These are phyloP conservation scores for Exophiala xenobiotica DNA, from an alignment of 2,329 filamentous ascomycete genomes.

Conservation along the genomic window DNA sequence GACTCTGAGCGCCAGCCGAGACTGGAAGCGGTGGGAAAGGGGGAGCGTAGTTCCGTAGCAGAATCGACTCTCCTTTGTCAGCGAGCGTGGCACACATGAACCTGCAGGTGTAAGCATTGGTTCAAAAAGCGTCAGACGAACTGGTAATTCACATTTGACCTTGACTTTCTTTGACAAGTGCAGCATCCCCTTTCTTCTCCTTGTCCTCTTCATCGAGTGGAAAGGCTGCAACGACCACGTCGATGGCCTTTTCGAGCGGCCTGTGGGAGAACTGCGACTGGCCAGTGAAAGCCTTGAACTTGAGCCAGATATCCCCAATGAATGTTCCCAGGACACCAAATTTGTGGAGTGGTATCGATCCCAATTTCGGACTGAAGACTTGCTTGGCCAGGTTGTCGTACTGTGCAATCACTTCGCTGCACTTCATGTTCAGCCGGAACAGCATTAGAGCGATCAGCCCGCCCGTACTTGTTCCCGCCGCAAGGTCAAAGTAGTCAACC, in stretches of 20 bases:
- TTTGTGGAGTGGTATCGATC: slow-evolving; percentile 9
- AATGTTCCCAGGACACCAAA: slow-evolving; percentile 17
- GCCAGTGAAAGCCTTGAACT: slow-evolving; percentile 15
- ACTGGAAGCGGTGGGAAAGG: slow-evolving; percentile 17
- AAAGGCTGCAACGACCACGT: slow-evolving; percentile 19
- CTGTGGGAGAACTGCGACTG: slow-evolving; percentile 15
- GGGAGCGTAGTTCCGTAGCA: slow-evolving; percentile 19
- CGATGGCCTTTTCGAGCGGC: slow-evolving; percentile 22
- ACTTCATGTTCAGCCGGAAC: slow-evolving; percentile 27
- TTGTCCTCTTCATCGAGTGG: slow-evolving; percentile 20
- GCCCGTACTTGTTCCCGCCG: slow-evolving; percentile 29
- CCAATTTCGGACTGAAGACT: slow-evolving; percentile 23
- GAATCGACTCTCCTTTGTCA: slow-evolving; percentile 21
- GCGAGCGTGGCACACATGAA: slow-evolving; percentile 25
- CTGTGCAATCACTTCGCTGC: slow-evolving; percentile 14
- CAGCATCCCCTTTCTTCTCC: slow-evolving; percentile 14
- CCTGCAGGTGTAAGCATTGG: slow-evolving; percentile 2
- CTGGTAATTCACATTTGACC: slow-evolving; percentile 17
- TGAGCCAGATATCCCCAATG: slow-evolving; percentile 21
- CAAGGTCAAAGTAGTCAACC: slow-evolving; percentile 27
- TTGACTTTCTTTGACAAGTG: slow-evolving; percentile 18
- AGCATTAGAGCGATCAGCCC: slow-evolving; percentile 30
- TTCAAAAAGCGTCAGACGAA: too few relatives aligned
- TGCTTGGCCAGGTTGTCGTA: slow-evolving; percentile 20
- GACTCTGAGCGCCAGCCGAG: slow-evolving; percentile 15